Conservation (phyloP, 176 grass and related monocot species). For the Phyllostachys edulis region DNA sequence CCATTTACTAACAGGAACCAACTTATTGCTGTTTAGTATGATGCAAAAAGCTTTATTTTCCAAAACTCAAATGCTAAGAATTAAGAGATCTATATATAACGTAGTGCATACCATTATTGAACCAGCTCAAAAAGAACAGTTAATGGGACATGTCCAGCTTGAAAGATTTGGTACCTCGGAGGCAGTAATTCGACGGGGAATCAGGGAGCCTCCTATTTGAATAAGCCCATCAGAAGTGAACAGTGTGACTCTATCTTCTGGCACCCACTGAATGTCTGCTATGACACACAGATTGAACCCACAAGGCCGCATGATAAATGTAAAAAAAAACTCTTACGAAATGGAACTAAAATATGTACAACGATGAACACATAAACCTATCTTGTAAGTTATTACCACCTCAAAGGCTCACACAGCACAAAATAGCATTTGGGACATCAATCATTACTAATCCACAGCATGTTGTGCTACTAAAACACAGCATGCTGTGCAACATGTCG, state of each 20-base stretch:
- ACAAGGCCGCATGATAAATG: not conserved
- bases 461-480: not conserved
- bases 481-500: not conserved
- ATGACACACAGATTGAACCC: slow-evolving; percentile 11
- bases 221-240: slow-evolving; percentile 91
- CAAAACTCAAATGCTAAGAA: not conserved
- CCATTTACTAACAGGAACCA: not conserved
- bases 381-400: not conserved
- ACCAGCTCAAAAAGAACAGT: not conserved
- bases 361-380: not conserved
- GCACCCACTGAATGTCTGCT: slow-evolving; percentile 81
- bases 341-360: not conserved
- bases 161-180: slow-evolving; percentile 47
- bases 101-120: not conserved
- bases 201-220: slow-evolving; percentile 82
- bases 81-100: not conserved
- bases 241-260: slow-evolving; percentile 75
- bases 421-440: not conserved
- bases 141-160: not conserved
- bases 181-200: slow-evolving; percentile 56
- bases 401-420: not conserved
- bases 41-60: not conserved
- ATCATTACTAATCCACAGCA: not conserved
- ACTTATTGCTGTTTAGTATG: not conserved
- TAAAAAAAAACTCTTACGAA: not conserved